A percentile compares a stretch with the other conserved stretches of the same genome.
These are phyloP conservation scores for Taxillus chinensis DNA, from an alignment of 164 flowering plant species.

Conservation along the genomic window DNA sequence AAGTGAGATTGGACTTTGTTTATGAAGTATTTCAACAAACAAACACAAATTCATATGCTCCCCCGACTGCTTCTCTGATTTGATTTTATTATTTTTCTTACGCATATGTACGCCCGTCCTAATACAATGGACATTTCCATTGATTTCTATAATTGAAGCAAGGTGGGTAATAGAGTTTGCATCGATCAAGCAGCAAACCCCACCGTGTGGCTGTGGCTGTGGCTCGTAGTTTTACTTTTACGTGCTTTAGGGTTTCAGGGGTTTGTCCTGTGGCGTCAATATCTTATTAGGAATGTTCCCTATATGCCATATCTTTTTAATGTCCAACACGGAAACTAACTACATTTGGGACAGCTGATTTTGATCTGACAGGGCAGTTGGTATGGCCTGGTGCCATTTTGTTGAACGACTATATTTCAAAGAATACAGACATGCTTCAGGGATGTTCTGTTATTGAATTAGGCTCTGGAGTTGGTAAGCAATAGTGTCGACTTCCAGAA, in stretches of 20 bases:
- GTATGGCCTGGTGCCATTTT: constrained; percentile 95
- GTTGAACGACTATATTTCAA: constrained; percentile 61
- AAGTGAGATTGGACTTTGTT: constrained; percentile 31
- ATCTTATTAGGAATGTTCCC: not conserved
- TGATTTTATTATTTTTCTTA: not conserved
- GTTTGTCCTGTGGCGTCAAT: too few relatives aligned
- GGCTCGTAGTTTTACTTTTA: too few relatives aligned
- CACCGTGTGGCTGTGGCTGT: too few relatives aligned
- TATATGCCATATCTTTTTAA: too few relatives aligned
- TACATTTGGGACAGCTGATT: constrained; percentile 63
- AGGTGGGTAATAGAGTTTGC: too few relatives aligned
- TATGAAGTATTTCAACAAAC: not conserved
- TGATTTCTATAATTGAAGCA: too few relatives aligned
- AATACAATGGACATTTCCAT: too few relatives aligned
- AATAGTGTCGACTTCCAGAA: not conserved
- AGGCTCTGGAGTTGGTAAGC: constrained; percentile 80
- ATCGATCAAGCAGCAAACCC: too few relatives aligned
- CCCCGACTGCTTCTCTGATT: not conserved
- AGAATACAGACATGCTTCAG: constrained; percentile 42
- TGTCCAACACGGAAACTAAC: constrained; percentile 11
- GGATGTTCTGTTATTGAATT: constrained; percentile 63
- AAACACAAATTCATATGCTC: not conserved
- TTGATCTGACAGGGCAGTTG: constrained; percentile 92
- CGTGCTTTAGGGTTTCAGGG: too few relatives aligned
- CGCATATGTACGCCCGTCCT: too few relatives aligned